Evolutionary conservation across 192 early-diverging fungal genomes (phyloP).

Genomic region (Linnemannia schmuckeri): DNA sequence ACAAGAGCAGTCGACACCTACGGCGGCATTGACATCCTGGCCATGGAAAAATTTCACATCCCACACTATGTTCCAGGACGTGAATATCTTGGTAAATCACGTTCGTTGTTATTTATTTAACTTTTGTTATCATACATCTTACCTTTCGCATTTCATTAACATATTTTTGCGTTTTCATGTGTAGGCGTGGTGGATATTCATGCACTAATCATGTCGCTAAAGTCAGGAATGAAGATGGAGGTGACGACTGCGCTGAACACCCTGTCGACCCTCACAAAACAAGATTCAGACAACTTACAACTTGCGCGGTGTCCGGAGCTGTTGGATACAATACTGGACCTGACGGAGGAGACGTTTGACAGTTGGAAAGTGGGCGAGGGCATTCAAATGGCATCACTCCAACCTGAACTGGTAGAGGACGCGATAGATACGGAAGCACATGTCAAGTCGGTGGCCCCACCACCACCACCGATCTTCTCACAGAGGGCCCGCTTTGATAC

Average conservation of each 20-base stretch:
- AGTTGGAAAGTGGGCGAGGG: constrained; percentile 22
- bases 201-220: constrained; percentile 82
- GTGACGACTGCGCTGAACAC: constrained; percentile 82
- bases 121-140: not conserved
- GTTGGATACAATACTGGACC: constrained; percentile 73
- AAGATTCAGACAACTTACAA: constrained; percentile 64
- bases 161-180: not conserved
- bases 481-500: constrained; percentile 43
- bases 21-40: constrained; percentile 81
- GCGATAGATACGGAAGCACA: not conserved
- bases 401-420: not conserved
- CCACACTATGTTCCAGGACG: constrained; percentile 64
- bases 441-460: not conserved
- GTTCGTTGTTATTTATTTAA: not conserved
- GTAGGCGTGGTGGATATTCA: constrained; percentile 79
- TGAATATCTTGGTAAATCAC: constrained; percentile 61
- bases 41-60: constrained; percentile 66
- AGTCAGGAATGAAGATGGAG: constrained; percentile 81
- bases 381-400: not conserved
- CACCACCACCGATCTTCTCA: constrained; percentile 21
- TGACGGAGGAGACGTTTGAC: constrained; percentile 58
- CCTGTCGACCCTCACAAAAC: constrained; percentile 70
- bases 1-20: constrained; percentile 79
- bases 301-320: constrained; percentile 75
- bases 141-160: not conserved